A percentile compares a stretch with the other conserved stretches of the same genome.
Evolutionary conservation across 2,329 filamentous ascomycete species (phyloP).

Genomic region (Monascus ruber): DNA sequence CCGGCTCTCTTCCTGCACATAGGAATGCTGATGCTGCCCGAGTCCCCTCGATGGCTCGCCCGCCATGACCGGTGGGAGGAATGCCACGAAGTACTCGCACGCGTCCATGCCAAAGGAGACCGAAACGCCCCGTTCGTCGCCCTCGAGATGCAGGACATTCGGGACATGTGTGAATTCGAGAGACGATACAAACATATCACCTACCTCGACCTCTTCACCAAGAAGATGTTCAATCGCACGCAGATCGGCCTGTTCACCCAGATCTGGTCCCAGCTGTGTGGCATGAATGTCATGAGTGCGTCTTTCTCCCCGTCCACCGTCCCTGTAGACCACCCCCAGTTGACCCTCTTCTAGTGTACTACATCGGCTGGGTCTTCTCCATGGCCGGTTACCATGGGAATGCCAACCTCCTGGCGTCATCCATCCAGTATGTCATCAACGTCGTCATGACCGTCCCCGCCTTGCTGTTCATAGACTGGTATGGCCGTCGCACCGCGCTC

Average conservation of each 20-base stretch:
- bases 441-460: slow-evolving; percentile 68
- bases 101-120: slow-evolving; percentile 56
- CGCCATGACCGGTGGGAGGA: slow-evolving; percentile 51
- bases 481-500: slow-evolving; percentile 60
- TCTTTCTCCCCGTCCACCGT: no score
- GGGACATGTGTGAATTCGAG: slow-evolving; percentile 63
- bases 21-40: slow-evolving; percentile 43
- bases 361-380: slow-evolving; percentile 57
- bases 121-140: slow-evolving; percentile 53
- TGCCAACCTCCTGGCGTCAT: slow-evolving; percentile 52
- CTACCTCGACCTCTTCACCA: slow-evolving; percentile 61
- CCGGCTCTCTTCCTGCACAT: slow-evolving; percentile 47
- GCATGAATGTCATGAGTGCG: slow-evolving; percentile 59
- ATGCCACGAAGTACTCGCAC: slow-evolving; percentile 36
- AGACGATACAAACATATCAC: slow-evolving; percentile 56
- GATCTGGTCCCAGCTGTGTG: slow-evolving; percentile 65
- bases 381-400: slow-evolving; percentile 57
- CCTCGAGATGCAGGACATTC: slow-evolving; percentile 60
- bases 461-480: slow-evolving; percentile 61
- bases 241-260: slow-evolving; percentile 61
- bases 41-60: slow-evolving; percentile 54
- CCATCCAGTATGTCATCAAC: slow-evolving; percentile 69
- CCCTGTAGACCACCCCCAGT: no score
- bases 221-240: slow-evolving; percentile 63
- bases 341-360: slow-evolving; percentile 39